Evolutionary conservation across 305 asterid genomes (phyloP).

Genomic region (Fraxinus ornus): DNA sequence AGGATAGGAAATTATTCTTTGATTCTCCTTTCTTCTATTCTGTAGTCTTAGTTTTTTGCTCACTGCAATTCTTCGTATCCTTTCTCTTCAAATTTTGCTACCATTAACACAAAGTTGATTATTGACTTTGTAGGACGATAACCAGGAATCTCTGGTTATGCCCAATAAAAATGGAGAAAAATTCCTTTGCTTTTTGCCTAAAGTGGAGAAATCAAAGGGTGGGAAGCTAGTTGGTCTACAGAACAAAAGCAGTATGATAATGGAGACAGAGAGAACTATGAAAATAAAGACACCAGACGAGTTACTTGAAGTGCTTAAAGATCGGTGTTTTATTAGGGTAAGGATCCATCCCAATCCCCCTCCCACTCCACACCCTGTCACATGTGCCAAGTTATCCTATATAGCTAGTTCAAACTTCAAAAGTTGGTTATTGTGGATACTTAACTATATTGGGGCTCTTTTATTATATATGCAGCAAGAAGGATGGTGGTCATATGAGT

Average conservation of each 20-base stretch:
- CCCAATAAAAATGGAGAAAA: constrained; percentile 76
- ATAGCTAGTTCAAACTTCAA: background rate
- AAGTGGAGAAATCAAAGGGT: constrained; percentile 80
- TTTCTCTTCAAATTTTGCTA: background rate
- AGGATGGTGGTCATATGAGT: constrained; percentile 99
- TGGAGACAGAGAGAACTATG: constrained; percentile 77
- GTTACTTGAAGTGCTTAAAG: constrained; percentile 86
- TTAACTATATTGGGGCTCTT: constrained; percentile 16
- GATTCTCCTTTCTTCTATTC: background rate
- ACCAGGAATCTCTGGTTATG: constrained; percentile 77
- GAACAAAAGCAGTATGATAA: constrained; percentile 82
- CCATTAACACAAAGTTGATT: constrained; percentile 16
- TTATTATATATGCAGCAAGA: constrained; percentile 72
- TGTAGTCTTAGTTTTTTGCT: background rate
- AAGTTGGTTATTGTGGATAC: constrained; percentile 14
- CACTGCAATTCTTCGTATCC: background rate
- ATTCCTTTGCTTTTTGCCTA: constrained; percentile 81
- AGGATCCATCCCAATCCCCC: constrained; percentile 15
- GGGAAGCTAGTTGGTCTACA: constrained; percentile 63
- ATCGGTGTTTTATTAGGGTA: constrained; percentile 84
- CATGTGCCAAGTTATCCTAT: background rate
- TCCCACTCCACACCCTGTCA: background rate
- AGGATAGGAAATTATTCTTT: background rate
- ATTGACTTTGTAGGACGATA: constrained; percentile 62
- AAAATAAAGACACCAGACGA: constrained; percentile 95